These are phyloP conservation scores for Mortierella sp. DNA, from an alignment of 371 early-diverging fungal species.

Conservation along the genomic window DNA sequence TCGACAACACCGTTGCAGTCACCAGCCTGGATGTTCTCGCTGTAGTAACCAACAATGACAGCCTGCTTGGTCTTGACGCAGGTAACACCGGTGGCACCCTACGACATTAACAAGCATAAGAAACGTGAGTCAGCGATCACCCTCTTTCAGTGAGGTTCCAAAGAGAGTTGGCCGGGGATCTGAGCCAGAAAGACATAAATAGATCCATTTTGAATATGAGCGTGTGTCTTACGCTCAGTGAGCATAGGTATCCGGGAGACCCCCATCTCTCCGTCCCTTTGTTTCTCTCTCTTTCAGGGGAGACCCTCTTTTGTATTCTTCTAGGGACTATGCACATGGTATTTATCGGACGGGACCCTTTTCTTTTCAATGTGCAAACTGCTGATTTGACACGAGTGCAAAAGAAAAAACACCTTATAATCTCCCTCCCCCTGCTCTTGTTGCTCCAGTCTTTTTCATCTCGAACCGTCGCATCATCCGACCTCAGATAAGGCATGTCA, in stretches of 20 bases:
- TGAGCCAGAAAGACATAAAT: slow-evolving; percentile 5
- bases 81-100: slow-evolving; percentile 79
- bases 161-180: not conserved
- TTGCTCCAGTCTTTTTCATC: not conserved
- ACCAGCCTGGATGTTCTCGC: slow-evolving; percentile 76
- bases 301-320: no score
- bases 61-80: slow-evolving; percentile 87
- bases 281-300: no score
- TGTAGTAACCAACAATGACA: slow-evolving; percentile 81
- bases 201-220: not conserved
- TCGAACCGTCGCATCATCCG: slow-evolving; percentile 3
- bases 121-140: not conserved
- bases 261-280: no score
- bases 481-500: not conserved
- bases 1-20: slow-evolving; percentile 84
- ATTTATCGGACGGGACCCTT: no score
- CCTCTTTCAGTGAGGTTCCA: not conserved
- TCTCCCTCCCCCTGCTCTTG: not conserved
- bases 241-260: no score
- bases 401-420: not conserved
- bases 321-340: no score
- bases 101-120: slow-evolving; percentile 3
- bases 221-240: not conserved
- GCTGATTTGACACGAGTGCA: not conserved
- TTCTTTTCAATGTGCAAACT: no score